Evolutionary conservation across 2,329 filamentous ascomycete genomes (phyloP), one percentile per base, ranked within the genome.

Genomic region (Ophiostoma sp.): DNA sequence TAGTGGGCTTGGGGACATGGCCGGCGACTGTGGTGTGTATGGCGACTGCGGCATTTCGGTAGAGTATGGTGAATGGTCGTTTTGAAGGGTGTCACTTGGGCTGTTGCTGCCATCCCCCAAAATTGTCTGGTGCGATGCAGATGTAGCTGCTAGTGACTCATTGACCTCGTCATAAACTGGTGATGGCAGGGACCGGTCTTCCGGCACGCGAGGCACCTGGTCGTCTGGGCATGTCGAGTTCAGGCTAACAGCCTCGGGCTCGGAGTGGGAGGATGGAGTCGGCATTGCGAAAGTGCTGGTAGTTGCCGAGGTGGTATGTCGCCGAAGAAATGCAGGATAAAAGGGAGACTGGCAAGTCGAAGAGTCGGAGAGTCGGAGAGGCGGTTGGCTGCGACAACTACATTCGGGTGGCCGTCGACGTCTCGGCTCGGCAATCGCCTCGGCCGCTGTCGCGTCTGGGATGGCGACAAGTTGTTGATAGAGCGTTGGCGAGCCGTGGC

Each of bases 181-280:
- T 36, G 60, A 65, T 39, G 33, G 60, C 33, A 31, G 57, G 15
- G 57, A 62, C 23, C 57, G 57, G 17, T 36, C 33, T n/a, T 35
- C 60, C 31, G 73, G 72, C 72, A 77, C 71, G 68, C 73, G 68
- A 68, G 76, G 69, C 75, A 74, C 67, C 76, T 78, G 75, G 35
- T 83, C 80, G 71, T 83, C 81, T 71, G 81, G 81, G 71, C 81
- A 83, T 73, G 80, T 80, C 65, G 80, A 80, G 73, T 70, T 72
- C 62, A 81, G 80, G 70, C 75, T 76, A 70, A 79, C 77, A 27
- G 72, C 67, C 2, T 74, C 72, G 68, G 67, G 69, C 10, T 71
- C 69, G 52, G 69, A 67, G 68, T 71, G 72, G 27, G 72, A 71
- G 17, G 74, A 73, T 10, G 74, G 74, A 1, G 74, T 75, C 41